Evolutionary conservation across 139 green algal genomes (phyloP), one percentile per base, ranked within the genome.

Genomic region (Monoraphidium neglectum): DNA sequence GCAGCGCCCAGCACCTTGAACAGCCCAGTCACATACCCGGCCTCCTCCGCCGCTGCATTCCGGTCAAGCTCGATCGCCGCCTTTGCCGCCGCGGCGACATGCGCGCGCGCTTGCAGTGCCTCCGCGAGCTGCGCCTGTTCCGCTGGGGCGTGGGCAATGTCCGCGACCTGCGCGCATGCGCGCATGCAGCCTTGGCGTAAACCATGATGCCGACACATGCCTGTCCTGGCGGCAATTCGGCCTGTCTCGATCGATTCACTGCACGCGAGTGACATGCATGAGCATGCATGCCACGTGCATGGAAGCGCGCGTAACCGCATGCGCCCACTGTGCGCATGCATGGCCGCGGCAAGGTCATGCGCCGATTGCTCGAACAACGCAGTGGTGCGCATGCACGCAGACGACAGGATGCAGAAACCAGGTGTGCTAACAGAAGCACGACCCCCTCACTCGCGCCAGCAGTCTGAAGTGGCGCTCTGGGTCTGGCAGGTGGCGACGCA

Each of bases 1-100:
- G 68, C 57, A 24, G 74, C 77, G 1, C 82, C 64, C 12, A 88
- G 73, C 59, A 85, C 72, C 18, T 78, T 75, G 54, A 84, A 82
- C 65, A 88, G 66, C 4, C 64, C 79, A 32, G 57, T 38, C 5
- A 2, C 24, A 37, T 88, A 91, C 23, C 74, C 82, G 2, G 36
- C 75, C 75, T 90, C 87, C 23, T 49, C 24, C 2, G 83, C 78
- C 4, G 80, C 83, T 53, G 82, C 66, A 43, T 74, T 80, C 2
- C 87, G 62, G 69, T 92, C 87, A 13, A 90, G 38, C 83, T 92
- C 87, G 3, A 92, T 67, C 26, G 82, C 51, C 81, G 87, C 35
- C 35, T 82, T 76, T 32, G 47, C 59, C 13, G 28, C 37, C 23
- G 61, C 56, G 35, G 67, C 76, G 18, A 79, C 62, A 23, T 37